Evolutionary conservation across 2,329 filamentous ascomycete genomes (phyloP).

Genomic region (Harringtonia aguacate): DNA sequence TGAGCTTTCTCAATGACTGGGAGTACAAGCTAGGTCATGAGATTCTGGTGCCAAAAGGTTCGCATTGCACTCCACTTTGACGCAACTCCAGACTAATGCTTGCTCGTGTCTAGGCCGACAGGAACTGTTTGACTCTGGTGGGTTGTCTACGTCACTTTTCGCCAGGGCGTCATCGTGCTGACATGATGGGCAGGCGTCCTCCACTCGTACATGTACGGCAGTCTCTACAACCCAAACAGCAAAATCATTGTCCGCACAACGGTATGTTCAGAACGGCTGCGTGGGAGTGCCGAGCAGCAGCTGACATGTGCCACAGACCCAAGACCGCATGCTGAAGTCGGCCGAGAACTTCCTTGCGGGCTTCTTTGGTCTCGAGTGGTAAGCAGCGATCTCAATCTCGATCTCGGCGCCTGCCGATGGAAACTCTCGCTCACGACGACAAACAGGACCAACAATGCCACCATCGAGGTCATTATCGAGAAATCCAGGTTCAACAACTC

Average conservation of each 20-base stretch:
- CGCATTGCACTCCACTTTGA: neutral
- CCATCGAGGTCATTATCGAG: conserved; percentile 64
- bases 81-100: no score
- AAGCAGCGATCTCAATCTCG: conserved; percentile 5
- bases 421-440: neutral
- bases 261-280: conserved; percentile 18
- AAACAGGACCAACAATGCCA: conserved; percentile 52
- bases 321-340: conserved; percentile 67
- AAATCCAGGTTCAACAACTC: conserved; percentile 55
- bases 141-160: neutral
- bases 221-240: conserved; percentile 58
- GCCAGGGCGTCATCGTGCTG: neutral
- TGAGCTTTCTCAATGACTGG: conserved; percentile 62
- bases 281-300: no score
- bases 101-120: conserved; percentile 49
- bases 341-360: conserved; percentile 71
- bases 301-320: conserved; percentile 34
- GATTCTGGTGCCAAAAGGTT: conserved; percentile 57
- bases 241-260: conserved; percentile 67
- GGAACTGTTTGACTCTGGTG: conserved; percentile 57
- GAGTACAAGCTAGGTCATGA: conserved; percentile 58
- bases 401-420: no score
- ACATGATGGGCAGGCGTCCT: conserved; percentile 37
- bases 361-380: conserved; percentile 67
- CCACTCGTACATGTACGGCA: conserved; percentile 63